Conservation (phyloP, 2,329 filamentous ascomycete species). For the Microascus cirrosus region DNA sequence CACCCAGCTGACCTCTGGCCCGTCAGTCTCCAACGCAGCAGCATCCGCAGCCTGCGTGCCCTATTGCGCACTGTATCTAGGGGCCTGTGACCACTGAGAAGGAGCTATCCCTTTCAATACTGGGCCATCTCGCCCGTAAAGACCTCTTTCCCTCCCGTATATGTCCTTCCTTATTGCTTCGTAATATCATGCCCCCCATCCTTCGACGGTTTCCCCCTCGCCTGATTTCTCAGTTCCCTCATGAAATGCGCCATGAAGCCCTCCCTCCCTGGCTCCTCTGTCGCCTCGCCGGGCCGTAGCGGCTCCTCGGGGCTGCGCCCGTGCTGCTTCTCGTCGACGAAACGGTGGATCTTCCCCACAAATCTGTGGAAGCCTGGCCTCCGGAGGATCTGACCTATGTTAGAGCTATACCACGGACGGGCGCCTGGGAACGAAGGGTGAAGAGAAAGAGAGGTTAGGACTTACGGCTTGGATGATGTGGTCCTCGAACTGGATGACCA, state of each 20-base stretch:
- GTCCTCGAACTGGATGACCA: background rate
- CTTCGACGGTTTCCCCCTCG: constrained; percentile 25
- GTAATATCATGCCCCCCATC: background rate
- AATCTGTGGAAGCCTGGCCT: constrained; percentile 39
- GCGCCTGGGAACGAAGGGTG: too few relatives aligned
- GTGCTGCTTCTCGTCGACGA: constrained; percentile 34
- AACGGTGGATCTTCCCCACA: constrained; percentile 39
- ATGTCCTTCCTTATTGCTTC: background rate
- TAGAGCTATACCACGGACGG: background rate
- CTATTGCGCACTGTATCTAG: too few relatives aligned
- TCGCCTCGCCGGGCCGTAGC: constrained; percentile 39
- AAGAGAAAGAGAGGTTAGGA: too few relatives aligned
- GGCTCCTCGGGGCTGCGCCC: constrained; percentile 40
- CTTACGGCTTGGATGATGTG: background rate
- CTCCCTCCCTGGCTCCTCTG: constrained; percentile 15
- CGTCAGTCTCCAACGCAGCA: too few relatives aligned
- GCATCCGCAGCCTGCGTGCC: background rate
- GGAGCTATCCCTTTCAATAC: too few relatives aligned
- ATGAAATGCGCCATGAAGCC: constrained; percentile 35
- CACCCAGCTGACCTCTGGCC: too few relatives aligned
- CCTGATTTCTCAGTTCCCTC: constrained; percentile 39
- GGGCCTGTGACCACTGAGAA: too few relatives aligned
- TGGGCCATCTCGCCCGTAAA: background rate
- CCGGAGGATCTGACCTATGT: constrained; percentile 28
- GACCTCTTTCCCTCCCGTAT: too few relatives aligned